Conservation (phyloP, 768 basidiomycete genomes). For the Leccinum barrowsii region DNA sequence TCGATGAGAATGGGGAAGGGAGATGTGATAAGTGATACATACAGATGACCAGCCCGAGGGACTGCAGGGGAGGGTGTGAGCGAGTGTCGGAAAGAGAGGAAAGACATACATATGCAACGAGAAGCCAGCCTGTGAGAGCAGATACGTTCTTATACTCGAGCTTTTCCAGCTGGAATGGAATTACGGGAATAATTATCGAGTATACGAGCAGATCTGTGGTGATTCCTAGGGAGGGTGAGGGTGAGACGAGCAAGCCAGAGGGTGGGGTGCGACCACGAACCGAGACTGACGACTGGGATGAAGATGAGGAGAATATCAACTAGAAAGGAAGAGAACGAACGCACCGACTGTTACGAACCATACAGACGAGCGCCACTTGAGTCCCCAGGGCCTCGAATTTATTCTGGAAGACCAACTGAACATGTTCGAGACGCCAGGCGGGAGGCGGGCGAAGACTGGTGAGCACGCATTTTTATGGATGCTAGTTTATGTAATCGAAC, state of each 20-base stretch:
- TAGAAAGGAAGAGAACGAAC: slow-evolving; percentile 1
- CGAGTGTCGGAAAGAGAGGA: not conserved
- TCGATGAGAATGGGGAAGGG: not conserved
- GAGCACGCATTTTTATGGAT: slow-evolving; percentile 6
- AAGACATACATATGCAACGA: slow-evolving; percentile 52
- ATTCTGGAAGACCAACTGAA: not conserved
- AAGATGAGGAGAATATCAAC: not conserved
- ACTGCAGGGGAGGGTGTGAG: slow-evolving; percentile 33
- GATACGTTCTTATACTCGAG: slow-evolving; percentile 47
- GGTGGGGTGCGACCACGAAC: slow-evolving; percentile 28
- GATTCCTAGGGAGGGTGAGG: slow-evolving; percentile 26
- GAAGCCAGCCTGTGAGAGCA: slow-evolving; percentile 54
- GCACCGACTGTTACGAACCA: slow-evolving; percentile 50
- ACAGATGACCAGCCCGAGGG: slow-evolving; percentile 55
- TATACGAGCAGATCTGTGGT: slow-evolving; percentile 57
- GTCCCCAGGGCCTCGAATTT: slow-evolving; percentile 36
- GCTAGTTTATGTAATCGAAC: not conserved
- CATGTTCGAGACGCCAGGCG: not conserved
- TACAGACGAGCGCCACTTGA: slow-evolving; percentile 56
- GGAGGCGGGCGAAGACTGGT: not conserved
- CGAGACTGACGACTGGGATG: slow-evolving; percentile 44
- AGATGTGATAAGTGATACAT: slow-evolving; percentile 14
- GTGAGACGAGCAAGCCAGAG: not conserved
- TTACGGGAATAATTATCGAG: slow-evolving; percentile 58
- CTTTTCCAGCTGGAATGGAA: slow-evolving; percentile 57